Base-by-base conservation (phyloP, 2,329 filamentous ascomycete genomes). In the Didymella pinodella region DNA sequence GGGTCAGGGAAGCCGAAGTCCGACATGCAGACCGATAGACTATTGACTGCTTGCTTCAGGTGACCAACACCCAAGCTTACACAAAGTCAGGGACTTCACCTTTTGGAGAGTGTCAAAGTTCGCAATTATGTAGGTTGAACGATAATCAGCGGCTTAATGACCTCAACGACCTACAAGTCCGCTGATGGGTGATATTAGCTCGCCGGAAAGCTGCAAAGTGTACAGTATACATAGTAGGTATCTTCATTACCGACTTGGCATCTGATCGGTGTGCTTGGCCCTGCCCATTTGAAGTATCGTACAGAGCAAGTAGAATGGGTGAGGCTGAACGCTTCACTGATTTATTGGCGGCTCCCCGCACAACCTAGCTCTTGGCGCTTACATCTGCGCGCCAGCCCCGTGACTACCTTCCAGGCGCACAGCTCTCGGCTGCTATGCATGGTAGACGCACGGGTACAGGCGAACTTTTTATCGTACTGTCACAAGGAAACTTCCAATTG, bases 271-370 rank as follows among this genome's bases (percentile, higher is more conserved):
- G 36, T 40, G 43, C 34, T 43, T 47, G 22, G 18, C 41, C 14
- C 40, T 32, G 20, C 8, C 18, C 36, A 26, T 14, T 28, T 18
- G 5, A 20, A 26, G 32, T 29, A 44, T 25, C 6, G 29, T 48
- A 29, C 29, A 38, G 45, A 14, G 25, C n/a, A 45, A 25, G 14
- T 18, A 14, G 4, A 10, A 25, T 36, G 53, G 47, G 46, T 40
- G 44, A 57, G 43, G 48, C 54, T 52, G 28, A 31, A 57, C 11
- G 52, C 44, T 48, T 44, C 22, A 32, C 26, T 51, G 43, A 8
- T 7, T 41, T 20, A 36, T 46, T 28, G 20, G 26, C 56, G 46
- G 50, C 50, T 59, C 50, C 41, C 56, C 50, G 56, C 56, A 59
- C 50, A 18, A 28, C 34, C n/a, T 22, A 31, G 14, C 25, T 43